Evolutionary conservation across 2,329 filamentous ascomycete species (phyloP).

Genomic region (Chaetomiaceae sp.): DNA sequence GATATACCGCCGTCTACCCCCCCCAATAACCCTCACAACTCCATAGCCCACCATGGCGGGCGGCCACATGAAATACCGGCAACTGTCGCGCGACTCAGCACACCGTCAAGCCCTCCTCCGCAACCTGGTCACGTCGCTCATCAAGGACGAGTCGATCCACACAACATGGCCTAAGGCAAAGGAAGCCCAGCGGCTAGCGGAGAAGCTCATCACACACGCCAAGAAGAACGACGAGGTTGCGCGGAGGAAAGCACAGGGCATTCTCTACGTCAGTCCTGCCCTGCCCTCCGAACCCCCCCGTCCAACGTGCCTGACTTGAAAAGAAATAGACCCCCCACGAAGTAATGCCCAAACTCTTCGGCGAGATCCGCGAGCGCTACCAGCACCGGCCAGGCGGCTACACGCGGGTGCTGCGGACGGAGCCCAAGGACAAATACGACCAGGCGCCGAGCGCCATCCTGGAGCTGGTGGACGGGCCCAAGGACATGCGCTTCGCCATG

Average conservation of each 20-base stretch:
- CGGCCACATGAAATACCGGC: conserved; percentile 80
- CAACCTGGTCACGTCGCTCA: conserved; percentile 91
- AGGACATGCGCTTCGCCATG: conserved; percentile 91
- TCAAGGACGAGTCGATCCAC: conserved; percentile 87
- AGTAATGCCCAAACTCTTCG: conserved; percentile 83
- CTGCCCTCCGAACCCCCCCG: conserved; percentile 37
- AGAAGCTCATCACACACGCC: conserved; percentile 89
- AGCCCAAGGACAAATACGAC: conserved; percentile 77
- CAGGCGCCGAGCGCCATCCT: conserved; percentile 88
- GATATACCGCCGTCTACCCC: background rate
- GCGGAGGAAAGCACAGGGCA: conserved; percentile 67
- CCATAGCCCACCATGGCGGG: conserved; percentile 72
- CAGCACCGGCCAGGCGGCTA: conserved; percentile 78
- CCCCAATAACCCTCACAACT: no score
- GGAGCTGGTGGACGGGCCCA: conserved; percentile 89
- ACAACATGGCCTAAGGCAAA: conserved; percentile 97
- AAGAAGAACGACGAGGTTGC: conserved; percentile 89
- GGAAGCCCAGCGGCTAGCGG: conserved; percentile 87
- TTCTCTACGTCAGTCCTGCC: conserved; percentile 71
- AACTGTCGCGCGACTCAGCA: conserved; percentile 77
- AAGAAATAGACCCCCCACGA: conserved; percentile 61
- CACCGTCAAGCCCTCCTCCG: conserved; percentile 90
- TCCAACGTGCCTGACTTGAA: no score
- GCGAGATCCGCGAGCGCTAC: conserved; percentile 76
- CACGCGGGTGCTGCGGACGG: conserved; percentile 88